These are phyloP conservation scores for Ampelocalamus luodianensis DNA, from an alignment of 176 grass and related monocot genomes.

Conservation along the genomic window DNA sequence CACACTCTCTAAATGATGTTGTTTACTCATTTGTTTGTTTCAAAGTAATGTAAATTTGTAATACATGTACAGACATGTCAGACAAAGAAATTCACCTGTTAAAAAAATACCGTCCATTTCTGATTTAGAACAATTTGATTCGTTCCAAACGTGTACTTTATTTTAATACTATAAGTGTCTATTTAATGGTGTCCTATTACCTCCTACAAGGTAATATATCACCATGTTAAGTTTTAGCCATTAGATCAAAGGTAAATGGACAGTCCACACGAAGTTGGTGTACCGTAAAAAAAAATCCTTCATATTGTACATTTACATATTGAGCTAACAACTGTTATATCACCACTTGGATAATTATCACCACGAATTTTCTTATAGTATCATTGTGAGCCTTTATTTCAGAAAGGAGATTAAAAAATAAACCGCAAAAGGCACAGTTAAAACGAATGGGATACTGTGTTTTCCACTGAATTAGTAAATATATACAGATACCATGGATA, in stretches of 20 bases:
- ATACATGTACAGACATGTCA: background rate
- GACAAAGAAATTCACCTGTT: background rate
- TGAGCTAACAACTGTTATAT: slow-evolving; percentile 16
- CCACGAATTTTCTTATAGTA: slow-evolving; percentile 7
- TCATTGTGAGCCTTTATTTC: background rate
- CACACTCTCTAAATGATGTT: background rate
- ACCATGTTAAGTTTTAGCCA: background rate
- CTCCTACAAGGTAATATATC: background rate
- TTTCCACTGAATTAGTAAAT: slow-evolving; percentile 24
- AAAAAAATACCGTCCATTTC: background rate
- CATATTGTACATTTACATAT: slow-evolving; percentile 1
- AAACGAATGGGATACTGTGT: background rate
- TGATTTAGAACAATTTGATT: background rate
- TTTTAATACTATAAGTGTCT: background rate
- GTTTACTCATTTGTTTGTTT: background rate
- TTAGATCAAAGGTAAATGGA: slow-evolving; percentile 8
- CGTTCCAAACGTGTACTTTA: background rate
- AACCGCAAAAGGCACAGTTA: background rate
- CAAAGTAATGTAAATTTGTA: background rate
- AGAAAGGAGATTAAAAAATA: background rate
- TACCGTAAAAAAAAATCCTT: background rate
- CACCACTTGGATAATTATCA: background rate
- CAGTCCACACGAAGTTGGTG: background rate
- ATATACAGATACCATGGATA: slow-evolving; percentile 14
- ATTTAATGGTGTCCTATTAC: background rate